Percentiles rank a stretch among this genome's conserved stretches.
phyloP scores from a whole-genome alignment of 1,284 basidiomycete genomes.

The Ganoderma boninense region DNA sequence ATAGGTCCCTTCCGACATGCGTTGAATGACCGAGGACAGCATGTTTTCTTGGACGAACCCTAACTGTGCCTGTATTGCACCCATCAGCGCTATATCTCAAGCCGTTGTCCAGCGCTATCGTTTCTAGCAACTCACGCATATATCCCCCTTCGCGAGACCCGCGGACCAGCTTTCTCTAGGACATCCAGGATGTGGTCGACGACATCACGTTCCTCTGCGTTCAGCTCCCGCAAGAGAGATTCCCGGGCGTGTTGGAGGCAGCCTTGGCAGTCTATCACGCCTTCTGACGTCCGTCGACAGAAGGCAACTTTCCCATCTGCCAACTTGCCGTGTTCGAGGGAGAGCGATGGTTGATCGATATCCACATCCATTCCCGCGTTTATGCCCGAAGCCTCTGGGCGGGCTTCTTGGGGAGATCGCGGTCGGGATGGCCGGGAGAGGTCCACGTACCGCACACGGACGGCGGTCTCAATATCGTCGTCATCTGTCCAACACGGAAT shows the following conservation, averaged over 20 bases:
- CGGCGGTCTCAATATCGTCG: slow-evolving; percentile 76
- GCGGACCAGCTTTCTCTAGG: slow-evolving; percentile 50
- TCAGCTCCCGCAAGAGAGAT: slow-evolving; percentile 45
- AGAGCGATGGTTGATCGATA: slow-evolving; percentile 6
- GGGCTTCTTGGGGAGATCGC: slow-evolving; percentile 17
- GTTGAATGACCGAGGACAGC: slow-evolving; percentile 24
- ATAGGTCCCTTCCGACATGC: slow-evolving; percentile 55
- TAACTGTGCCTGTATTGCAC: slow-evolving; percentile 9
- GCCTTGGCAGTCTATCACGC: slow-evolving; percentile 62
- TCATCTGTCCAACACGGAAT: slow-evolving; percentile 59
- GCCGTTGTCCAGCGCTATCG: neutral
- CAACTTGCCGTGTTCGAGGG: slow-evolving; percentile 54
- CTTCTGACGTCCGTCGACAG: slow-evolving; percentile 54
- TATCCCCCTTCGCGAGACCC: slow-evolving; percentile 57
- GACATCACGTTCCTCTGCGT: slow-evolving; percentile 45
- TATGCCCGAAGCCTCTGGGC: slow-evolving; percentile 17
- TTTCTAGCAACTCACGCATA: slow-evolving; percentile 50
- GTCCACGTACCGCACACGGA: slow-evolving; percentile 57
- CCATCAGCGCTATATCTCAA: neutral
- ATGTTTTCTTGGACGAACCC: slow-evolving; percentile 7
- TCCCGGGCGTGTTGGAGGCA: slow-evolving; percentile 61
- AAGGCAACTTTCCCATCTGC: slow-evolving; percentile 55
- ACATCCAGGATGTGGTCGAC: slow-evolving; percentile 50
- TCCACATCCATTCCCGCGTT: slow-evolving; percentile 11
- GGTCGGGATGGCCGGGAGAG: slow-evolving; percentile 17